Base-by-base conservation (phyloP, 2,329 filamentous ascomycete genomes). In the Metarhizium sp. region DNA sequence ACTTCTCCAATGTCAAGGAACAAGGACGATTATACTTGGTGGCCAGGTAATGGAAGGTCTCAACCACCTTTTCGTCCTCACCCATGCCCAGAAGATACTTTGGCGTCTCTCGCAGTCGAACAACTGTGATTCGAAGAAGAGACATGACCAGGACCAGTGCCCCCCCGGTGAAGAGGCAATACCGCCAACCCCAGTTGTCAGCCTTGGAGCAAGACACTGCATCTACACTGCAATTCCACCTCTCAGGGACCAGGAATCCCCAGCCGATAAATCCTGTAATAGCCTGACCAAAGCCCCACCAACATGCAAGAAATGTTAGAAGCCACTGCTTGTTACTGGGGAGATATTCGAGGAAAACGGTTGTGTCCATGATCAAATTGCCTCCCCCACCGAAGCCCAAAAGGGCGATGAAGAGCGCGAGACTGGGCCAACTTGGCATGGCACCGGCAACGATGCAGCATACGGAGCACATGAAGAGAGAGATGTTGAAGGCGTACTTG, bases 401-500 rank as follows among this genome's bases (percentile, higher is more conserved):
- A 47, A 88, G 66, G 13, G 78, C 78, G 34, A 86, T 77, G 63
- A 88, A 87, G 25, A 86, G 67, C 0, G 81, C 84, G 13, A 89
- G 73, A 0, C 80, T 78, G 2, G 78, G 70, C 84, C 85, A 91
- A 59, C 77, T 86, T 2, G 86, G 86, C 57, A 81, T 78, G 1
- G 80, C 82, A 4, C 86, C 87, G 1, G 85, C 86, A 1, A 87
- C 71, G 54, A 88, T 80, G 34, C 72, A 74, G 60, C 62, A 63
- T n/a, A 81, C 65, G 4, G 81, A 79, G 62, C 79, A 84, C 55
- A 87, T 73, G 61, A 88, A 77, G 11, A 88, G 73, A 2, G 81
- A 83, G 25, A 81, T 70, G 62, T 88, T 88, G 71, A 89, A 90
- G 5, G 86, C 85, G 60, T 80, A 81, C 59, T 80, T 79, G 47